Evolutionary conservation across 352 stramenopile genomes (phyloP).

Genomic region (Phytophthora chlamydospora): DNA sequence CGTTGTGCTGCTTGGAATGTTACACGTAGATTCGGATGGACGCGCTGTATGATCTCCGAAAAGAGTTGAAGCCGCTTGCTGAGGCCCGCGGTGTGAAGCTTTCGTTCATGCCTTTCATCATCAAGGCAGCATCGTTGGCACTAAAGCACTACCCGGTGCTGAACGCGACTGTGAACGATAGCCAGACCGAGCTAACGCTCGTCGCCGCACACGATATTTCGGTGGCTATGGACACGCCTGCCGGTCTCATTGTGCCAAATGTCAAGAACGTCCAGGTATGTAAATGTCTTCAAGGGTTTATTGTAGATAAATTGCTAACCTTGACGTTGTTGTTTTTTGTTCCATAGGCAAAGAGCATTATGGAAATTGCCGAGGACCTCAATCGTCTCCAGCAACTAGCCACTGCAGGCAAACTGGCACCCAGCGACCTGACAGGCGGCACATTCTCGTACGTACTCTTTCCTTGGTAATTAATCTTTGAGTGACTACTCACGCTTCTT

Average conservation of each 20-base stretch:
- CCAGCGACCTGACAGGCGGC: conserved; percentile 89
- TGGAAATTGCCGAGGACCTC: conserved; percentile 88
- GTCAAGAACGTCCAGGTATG: conserved; percentile 93
- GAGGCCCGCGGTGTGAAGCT: conserved; percentile 88
- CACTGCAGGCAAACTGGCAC: conserved; percentile 76
- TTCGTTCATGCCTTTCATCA: conserved; percentile 96
- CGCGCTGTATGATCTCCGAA: conserved; percentile 82
- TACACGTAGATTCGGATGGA: conserved; percentile 88
- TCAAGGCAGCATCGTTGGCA: conserved; percentile 95
- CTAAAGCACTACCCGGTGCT: conserved; percentile 94
- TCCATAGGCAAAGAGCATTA: conserved; percentile 71
- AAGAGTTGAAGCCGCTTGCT: conserved; percentile 89
- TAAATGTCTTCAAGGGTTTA: background rate
- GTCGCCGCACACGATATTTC: conserved; percentile 97
- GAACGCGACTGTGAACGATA: conserved; percentile 92
- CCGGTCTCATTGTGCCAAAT: conserved; percentile 96
- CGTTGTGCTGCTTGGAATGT: conserved; percentile 3
- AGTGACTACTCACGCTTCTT: conserved; percentile 1
- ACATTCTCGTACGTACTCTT: conserved; percentile 87
- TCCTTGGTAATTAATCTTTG: background rate
- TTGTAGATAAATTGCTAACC: background rate
- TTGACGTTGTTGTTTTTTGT: conserved; percentile 3
- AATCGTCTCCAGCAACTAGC: conserved; percentile 88
- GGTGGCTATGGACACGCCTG: conserved; percentile 97
- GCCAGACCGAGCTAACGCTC: conserved; percentile 88